phyloP scores from a whole-genome alignment of 225 moss, liverwort and hornwort genomes.

The Bryoerythrophyllum caledonicum region DNA sequence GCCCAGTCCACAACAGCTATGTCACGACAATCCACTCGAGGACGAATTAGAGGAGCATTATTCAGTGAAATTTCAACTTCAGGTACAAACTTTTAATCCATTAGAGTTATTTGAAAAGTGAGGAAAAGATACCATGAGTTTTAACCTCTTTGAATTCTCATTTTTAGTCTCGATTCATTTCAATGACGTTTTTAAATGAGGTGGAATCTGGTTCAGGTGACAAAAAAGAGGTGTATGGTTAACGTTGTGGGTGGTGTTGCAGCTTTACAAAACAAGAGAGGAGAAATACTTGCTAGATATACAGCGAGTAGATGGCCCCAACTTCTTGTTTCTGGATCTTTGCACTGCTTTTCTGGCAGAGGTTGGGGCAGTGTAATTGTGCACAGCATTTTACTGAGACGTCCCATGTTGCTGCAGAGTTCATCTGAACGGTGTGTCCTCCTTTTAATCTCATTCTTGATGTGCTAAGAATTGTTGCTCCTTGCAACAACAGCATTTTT shows the following conservation, averaged over 20 bases:
- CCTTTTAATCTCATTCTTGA: not conserved
- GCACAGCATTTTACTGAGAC: not conserved
- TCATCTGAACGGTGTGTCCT: not conserved
- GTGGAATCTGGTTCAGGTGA: not conserved
- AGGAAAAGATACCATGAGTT: too few relatives aligned
- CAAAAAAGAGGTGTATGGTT: not conserved
- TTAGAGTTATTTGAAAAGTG: too few relatives aligned
- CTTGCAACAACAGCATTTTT: not conserved
- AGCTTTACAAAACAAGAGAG: conserved; percentile 34
- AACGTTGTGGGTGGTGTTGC: conserved; percentile 12
- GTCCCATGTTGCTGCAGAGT: not conserved
- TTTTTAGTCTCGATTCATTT: not conserved
- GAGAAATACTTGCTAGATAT: conserved; percentile 40
- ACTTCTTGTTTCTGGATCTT: conserved; percentile 35
- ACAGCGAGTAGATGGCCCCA: conserved; percentile 33
- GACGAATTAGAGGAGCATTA: conserved; percentile 14
- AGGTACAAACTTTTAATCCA: conserved; percentile 14
- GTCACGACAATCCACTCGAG: not conserved
- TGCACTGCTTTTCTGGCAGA: conserved; percentile 31
- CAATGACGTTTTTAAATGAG: conserved; percentile 2
- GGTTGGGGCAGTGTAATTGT: conserved; percentile 31
- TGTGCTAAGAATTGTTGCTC: not conserved
- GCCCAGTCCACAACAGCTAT: not conserved
- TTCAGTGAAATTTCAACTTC: conserved; percentile 28
- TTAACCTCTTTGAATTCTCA: too few relatives aligned